Conservation (phyloP, 768 basidiomycete species). For the Tulasnella sp. region DNA sequence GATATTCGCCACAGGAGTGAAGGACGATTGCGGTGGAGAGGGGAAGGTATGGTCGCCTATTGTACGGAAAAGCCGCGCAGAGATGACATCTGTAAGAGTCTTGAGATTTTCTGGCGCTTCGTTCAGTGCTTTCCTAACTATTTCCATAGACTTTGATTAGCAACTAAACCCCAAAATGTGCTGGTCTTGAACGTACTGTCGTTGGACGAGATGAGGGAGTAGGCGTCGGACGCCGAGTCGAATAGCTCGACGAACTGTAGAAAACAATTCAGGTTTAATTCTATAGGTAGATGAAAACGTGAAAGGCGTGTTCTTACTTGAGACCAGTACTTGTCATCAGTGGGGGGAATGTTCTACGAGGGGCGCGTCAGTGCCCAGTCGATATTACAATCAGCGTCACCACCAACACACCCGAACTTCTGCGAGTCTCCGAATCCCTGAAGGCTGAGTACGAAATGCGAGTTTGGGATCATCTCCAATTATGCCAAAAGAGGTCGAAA, state of each 20-base stretch:
- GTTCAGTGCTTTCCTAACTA: constrained; percentile 76
- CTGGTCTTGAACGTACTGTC: constrained; percentile 56
- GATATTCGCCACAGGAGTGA: constrained; percentile 56
- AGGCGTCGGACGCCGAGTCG: constrained; percentile 86
- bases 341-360: constrained; percentile 63
- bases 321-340: constrained; percentile 78
- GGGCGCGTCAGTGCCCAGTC: constrained; percentile 9
- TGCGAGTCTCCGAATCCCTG: constrained; percentile 72
- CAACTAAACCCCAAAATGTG: not conserved
- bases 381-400: constrained; percentile 28
- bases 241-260: constrained; percentile 75
- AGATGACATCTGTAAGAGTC: constrained; percentile 70
- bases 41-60: constrained; percentile 81
- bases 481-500: constrained; percentile 71
- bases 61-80: constrained; percentile 66
- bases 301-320: constrained; percentile 53
- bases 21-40: constrained; percentile 50
- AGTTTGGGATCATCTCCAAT: constrained; percentile 86
- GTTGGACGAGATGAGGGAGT: constrained; percentile 79
- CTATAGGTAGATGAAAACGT: not conserved
- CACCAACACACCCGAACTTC: constrained; percentile 60
- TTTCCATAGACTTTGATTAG: constrained; percentile 28
- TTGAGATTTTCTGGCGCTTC: constrained; percentile 84
- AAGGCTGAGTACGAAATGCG: constrained; percentile 76
- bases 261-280: constrained; percentile 21